Percentiles rank a stretch among this genome's conserved stretches.
Evolutionary conservation across 1,284 basidiomycete species (phyloP).

Genomic region (Fomitopsis palustris): DNA sequence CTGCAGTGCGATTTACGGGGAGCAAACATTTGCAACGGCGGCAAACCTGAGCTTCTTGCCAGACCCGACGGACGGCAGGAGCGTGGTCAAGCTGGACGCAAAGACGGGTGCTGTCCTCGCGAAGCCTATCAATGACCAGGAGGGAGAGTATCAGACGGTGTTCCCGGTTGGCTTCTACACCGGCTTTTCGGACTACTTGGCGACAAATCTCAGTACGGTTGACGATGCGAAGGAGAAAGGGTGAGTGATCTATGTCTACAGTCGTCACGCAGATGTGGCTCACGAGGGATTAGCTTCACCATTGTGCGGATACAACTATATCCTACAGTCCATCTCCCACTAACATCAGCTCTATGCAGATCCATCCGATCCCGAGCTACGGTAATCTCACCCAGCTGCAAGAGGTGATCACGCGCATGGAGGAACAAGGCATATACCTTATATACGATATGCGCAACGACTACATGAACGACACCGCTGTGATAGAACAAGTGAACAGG

Average conservation of each 20-base stretch:
- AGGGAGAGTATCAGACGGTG: slow-evolving; percentile 52
- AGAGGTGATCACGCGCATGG: slow-evolving; percentile 63
- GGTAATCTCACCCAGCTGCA: slow-evolving; percentile 54
- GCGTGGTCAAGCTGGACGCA: slow-evolving; percentile 68
- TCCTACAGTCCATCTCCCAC: background rate
- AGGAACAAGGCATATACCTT: slow-evolving; percentile 65
- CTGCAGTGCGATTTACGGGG: slow-evolving; percentile 41
- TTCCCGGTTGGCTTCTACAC: slow-evolving; percentile 78
- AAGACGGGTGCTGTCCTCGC: slow-evolving; percentile 66
- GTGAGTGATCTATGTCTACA: slow-evolving; percentile 34
- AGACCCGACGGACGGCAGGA: slow-evolving; percentile 37
- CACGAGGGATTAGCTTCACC: slow-evolving; percentile 19
- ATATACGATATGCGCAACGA: slow-evolving; percentile 78
- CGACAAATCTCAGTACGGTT: slow-evolving; percentile 49
- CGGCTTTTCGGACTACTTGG: slow-evolving; percentile 56
- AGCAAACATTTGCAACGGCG: slow-evolving; percentile 46
- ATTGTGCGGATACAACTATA: slow-evolving; percentile 19
- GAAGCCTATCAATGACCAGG: slow-evolving; percentile 44
- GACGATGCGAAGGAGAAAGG: slow-evolving; percentile 59
- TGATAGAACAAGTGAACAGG: slow-evolving; percentile 62
- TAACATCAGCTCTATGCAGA: slow-evolving; percentile 26
- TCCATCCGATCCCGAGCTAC: slow-evolving; percentile 66
- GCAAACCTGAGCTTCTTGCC: slow-evolving; percentile 56
- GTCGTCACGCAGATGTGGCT: background rate
- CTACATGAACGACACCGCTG: slow-evolving; percentile 60